phyloP scores from a whole-genome alignment of 2,329 filamentous ascomycete genomes.

The Pseudocercospora ulei region DNA sequence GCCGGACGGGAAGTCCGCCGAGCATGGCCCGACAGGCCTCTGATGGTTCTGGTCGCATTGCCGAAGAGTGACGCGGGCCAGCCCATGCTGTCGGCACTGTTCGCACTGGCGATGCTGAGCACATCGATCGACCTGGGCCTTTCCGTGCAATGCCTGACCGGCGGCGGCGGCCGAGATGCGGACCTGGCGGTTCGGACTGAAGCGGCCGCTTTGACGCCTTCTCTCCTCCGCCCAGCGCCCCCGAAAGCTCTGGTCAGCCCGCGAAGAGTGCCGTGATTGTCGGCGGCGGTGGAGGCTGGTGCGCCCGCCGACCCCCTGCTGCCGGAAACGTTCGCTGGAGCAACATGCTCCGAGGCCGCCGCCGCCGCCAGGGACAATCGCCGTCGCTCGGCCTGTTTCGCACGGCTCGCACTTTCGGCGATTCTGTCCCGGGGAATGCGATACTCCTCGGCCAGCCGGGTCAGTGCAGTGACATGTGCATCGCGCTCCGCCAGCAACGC shows the following conservation, averaged over 20 bases:
- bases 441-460: constrained; percentile 31
- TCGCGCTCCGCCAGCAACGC: constrained; percentile 30
- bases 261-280: constrained; percentile 20
- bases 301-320: constrained; percentile 17
- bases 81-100: constrained; percentile 26
- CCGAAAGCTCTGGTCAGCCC: constrained; percentile 31
- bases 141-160: constrained; percentile 13
- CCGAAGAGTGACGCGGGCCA: constrained; percentile 24
- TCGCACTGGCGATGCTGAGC: constrained; percentile 22
- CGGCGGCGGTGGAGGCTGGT: constrained; percentile 8
- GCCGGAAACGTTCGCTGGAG: constrained; percentile 11
- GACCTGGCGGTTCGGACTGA: constrained; percentile 25
- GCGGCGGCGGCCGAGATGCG: constrained; percentile 18
- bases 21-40: constrained; percentile 18
- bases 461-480: constrained; percentile 32
- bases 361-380: constrained; percentile 25
- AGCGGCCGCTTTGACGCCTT: constrained; percentile 15
- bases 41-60: constrained; percentile 22
- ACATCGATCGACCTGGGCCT: constrained; percentile 27
- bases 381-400: constrained; percentile 28
- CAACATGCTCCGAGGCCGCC: constrained; percentile 22
- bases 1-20: constrained; percentile 20
- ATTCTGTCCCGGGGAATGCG: constrained; percentile 28
- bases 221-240: constrained; percentile 23
- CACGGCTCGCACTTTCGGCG: constrained; percentile 24